Percentiles rank a stretch among this genome's conserved stretches.
Conservation (phyloP, 805 yeast genomes). For the Brettanomyces custersianus region DNA sequence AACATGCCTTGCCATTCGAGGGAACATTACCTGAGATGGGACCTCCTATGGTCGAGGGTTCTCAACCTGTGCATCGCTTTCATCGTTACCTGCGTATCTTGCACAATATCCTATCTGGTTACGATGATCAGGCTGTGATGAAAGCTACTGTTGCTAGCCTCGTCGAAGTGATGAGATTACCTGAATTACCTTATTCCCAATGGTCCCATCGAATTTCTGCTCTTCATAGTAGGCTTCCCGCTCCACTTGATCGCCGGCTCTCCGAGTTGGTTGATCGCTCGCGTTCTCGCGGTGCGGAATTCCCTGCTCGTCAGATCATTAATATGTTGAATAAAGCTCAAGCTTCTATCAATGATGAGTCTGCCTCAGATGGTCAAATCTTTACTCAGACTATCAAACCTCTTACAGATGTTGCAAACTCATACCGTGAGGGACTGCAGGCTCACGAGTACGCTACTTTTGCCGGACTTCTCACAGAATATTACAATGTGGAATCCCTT, state of each 20-base stretch:
- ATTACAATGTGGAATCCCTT: slow-evolving; percentile 66
- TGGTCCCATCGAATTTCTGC: slow-evolving; percentile 86
- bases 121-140: slow-evolving; percentile 93
- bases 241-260: slow-evolving; percentile 62
- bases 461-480: slow-evolving; percentile 59
- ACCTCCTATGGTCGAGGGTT: slow-evolving; percentile 71
- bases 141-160: slow-evolving; percentile 68
- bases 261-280: slow-evolving; percentile 58
- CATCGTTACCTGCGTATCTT: slow-evolving; percentile 49
- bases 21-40: slow-evolving; percentile 91
- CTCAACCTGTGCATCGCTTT: slow-evolving; percentile 75
- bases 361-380: slow-evolving; percentile 34
- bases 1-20: slow-evolving; percentile 91
- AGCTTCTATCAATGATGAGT: slow-evolving; percentile 24
- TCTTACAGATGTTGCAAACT: slow-evolving; percentile 55
- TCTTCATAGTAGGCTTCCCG: slow-evolving; percentile 82
- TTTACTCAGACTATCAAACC: slow-evolving; percentile 63
- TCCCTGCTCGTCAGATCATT: slow-evolving; percentile 84
- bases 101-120: slow-evolving; percentile 78
- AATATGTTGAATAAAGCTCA: slow-evolving; percentile 60
- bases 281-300: slow-evolving; percentile 60
- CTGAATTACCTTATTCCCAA: slow-evolving; percentile 84
- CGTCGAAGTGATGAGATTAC: slow-evolving; percentile 65
- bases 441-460: slow-evolving; percentile 80
- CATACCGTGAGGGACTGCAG: slow-evolving; percentile 66